phyloP scores from a whole-genome alignment of 306 rosid genomes.

The Dryas drummondii region DNA sequence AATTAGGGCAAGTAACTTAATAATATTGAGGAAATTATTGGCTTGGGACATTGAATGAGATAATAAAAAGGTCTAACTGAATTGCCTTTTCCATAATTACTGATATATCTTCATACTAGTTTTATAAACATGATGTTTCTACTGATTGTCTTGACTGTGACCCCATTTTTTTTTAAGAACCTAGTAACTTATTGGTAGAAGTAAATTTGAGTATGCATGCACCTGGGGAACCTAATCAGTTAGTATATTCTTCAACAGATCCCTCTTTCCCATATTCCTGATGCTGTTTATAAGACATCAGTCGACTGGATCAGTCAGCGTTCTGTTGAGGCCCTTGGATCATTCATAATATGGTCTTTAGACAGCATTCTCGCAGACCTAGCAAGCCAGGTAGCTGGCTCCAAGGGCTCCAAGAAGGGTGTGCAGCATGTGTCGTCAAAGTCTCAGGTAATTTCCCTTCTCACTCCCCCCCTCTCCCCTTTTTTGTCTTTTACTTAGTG shows the following conservation, averaged over 20 bases:
- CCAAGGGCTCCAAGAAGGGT: slow-evolving; percentile 73
- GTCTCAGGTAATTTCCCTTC: slow-evolving; percentile 66
- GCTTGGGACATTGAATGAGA: neutral
- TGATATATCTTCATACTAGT: neutral
- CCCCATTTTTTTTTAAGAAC: neutral
- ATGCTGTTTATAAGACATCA: slow-evolving; percentile 70
- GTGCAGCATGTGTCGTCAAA: slow-evolving; percentile 64
- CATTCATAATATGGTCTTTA: slow-evolving; percentile 62
- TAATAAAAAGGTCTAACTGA: too few species aligned
- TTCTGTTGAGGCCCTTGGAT: slow-evolving; percentile 59
- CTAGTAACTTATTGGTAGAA: neutral
- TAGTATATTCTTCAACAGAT: slow-evolving; percentile 43
- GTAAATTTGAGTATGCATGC: neutral
- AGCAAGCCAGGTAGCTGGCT: slow-evolving; percentile 52
- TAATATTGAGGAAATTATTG: neutral
- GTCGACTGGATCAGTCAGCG: slow-evolving; percentile 70
- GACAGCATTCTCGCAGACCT: slow-evolving; percentile 75
- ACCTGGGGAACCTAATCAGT: slow-evolving; percentile 7
- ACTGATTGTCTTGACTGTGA: neutral
- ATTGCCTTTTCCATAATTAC: neutral
- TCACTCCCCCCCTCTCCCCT: neutral
- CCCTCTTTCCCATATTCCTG: slow-evolving; percentile 74
- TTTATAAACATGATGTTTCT: neutral
- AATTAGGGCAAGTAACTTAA: neutral
- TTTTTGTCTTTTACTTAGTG: neutral